Evolutionary conservation across 352 stramenopile genomes (phyloP), one percentile per base, ranked within the genome.

Genomic region (Phytophthora chlamydospora): DNA sequence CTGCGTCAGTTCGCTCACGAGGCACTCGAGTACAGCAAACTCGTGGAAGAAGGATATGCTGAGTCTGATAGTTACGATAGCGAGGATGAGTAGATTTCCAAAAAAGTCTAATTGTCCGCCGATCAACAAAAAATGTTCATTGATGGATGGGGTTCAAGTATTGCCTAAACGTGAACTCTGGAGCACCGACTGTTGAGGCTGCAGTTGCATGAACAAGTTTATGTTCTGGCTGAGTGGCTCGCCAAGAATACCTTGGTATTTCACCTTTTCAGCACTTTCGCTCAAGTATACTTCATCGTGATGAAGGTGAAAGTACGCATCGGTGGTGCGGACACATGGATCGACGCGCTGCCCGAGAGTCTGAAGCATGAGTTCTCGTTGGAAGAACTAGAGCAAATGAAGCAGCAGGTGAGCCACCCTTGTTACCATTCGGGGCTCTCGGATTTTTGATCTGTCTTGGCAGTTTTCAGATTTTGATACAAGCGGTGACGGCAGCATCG

Each of bases 381-480:
- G 27, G 74, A 88, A 38, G 80, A 90, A 56, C 71, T 90, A 2
- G 72, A 82, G 52, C 78, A 90, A 60, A 88, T 90, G 76, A 62
- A 73, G 38, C 64, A 88, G 34, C 80, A 90, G 76, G 80, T 89
- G 7, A 48, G 13, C 5, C 10, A 32, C n/a, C 10, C 1, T 14
- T 12, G 17, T 21, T 21, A n/a, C 2, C 21, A 6, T 43, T 11
- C 57, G 4, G 17, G n/a, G 8, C 34, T 19, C 17, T 48, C 35
- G 46, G 33, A 35, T 16, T 29, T 38, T 16, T 16, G 14, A 33
- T 16, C 24, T 29, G 4, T 29, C 24, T 29, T 24, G 19, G 24
- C 11, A 90, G 80, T 90, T 90, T 47, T 82, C 67, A 19, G 80
- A 88, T 51, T 88, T 90, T 67, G 80, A 90, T 44, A 77, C 69